phyloP scores from a whole-genome alignment of 306 rosid species.

The Sophora flavescens region DNA sequence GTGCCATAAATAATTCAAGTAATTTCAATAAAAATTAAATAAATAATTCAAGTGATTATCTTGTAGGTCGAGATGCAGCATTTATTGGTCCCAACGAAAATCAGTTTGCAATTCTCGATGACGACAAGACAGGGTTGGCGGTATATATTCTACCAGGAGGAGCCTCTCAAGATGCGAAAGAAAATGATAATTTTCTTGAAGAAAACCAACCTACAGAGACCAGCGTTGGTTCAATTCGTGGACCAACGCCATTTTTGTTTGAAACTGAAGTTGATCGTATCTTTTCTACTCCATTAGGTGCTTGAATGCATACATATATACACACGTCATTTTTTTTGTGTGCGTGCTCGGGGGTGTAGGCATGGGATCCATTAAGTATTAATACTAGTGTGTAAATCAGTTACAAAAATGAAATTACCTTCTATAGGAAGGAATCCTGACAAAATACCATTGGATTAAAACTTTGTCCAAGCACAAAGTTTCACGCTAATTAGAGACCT shows the following conservation, averaged over 20 bases:
- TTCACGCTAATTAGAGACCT: constrained; percentile 7
- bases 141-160: constrained; percentile 83
- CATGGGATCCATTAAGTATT: constrained; percentile 30
- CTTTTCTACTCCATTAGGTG: constrained; percentile 96
- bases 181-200: constrained; percentile 61
- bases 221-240: constrained; percentile 58
- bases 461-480: constrained; percentile 5
- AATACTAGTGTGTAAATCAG: constrained; percentile 1
- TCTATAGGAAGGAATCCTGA: constrained; percentile 14
- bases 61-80: constrained; percentile 91
- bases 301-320: constrained; percentile 34
- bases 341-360: not conserved
- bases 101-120: constrained; percentile 96
- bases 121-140: constrained; percentile 89
- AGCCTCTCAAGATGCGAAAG: constrained; percentile 67
- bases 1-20: constrained; percentile 38
- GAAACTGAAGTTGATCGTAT: constrained; percentile 94
- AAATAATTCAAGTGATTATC: constrained; percentile 46
- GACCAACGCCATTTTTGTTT: constrained; percentile 85
- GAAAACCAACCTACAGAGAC: constrained; percentile 66
- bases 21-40: not conserved
- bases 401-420: constrained; percentile 17
- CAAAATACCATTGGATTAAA: not conserved
- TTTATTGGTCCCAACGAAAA: constrained; percentile 92
- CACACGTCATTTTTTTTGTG: not conserved